Evolutionary conservation across 768 basidiomycete genomes (phyloP), one percentile per base, ranked within the genome.

Genomic region (Coprinellus aureogranulatus): DNA sequence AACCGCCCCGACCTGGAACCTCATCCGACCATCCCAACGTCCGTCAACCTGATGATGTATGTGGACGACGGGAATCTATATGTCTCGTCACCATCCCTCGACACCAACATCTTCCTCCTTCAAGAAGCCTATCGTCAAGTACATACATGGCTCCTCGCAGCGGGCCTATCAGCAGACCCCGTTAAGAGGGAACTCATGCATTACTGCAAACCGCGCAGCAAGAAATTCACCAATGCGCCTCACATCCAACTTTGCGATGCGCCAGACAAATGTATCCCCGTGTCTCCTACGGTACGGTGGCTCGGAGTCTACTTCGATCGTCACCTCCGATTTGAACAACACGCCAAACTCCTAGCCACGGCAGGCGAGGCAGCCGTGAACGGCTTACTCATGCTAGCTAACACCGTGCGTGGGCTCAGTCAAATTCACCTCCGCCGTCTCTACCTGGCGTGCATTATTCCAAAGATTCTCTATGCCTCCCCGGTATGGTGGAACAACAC

Each of bases 291-390:
- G 0, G 53, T 71, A 0, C 61, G 62, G 18, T 76, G 74, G 71
- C 72, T 77, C 0, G 74, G 74, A 1, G 61, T 76, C 0, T 61
- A 63, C 61, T 65, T 75, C 11, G 74, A 76, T 61, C 45, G 64
- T 0, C 65, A 68, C 47, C 70, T 77, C 0, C 44, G 31, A 0
- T 77, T 77, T 62, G 60, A 67, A 23, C 55, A 68, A 18, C 75
- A 77, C 40, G 64, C 69, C 10, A 64, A 67, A 9, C 58, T 59
- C 0, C 51, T 68, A 9, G 60, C 70, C 0, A 65, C 59, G 2
- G 50, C 62, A 11, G 76, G 72, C 0, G 60, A 54, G 10, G 64
- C 61, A 10, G 67, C 70, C 2, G 65, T 71, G 1, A 60, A 59
- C 16, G 63, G 63, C 0, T 51, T 74, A 1, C 55, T 57, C 0